Percentiles rank a stretch among this genome's conserved stretches.
Conservation (phyloP, 1,284 basidiomycete species). For the Apiotrichum veenhuisii region DNA sequence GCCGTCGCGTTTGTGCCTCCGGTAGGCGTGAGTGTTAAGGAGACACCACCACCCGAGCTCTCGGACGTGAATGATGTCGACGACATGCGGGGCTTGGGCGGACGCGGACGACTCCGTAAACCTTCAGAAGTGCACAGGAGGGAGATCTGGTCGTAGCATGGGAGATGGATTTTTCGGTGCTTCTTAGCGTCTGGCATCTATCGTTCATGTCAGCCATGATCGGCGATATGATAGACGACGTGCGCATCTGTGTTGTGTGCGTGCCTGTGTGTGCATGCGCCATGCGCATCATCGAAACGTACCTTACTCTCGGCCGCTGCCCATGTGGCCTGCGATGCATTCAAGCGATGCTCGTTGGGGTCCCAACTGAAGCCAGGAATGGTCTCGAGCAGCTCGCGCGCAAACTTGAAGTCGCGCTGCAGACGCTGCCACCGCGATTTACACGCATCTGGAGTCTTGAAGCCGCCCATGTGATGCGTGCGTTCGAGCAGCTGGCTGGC, state of each 20-base stretch:
- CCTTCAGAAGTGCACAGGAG: constrained; percentile 28
- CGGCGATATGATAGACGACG: too few relatives aligned
- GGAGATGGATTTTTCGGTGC: constrained; percentile 37
- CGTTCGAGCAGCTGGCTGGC: constrained; percentile 26
- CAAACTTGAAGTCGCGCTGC: constrained; percentile 41
- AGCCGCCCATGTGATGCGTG: constrained; percentile 32
- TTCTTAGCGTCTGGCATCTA: constrained; percentile 29
- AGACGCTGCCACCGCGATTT: constrained; percentile 45
- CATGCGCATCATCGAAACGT: neutral
- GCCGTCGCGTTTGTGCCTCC: constrained; percentile 3
- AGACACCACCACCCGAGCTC: constrained; percentile 23
- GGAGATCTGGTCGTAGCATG: constrained; percentile 33
- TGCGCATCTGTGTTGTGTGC: neutral
- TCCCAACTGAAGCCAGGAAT: constrained; percentile 36
- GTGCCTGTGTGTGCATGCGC: neutral
- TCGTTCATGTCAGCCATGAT: constrained; percentile 5
- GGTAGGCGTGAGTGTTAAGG: constrained; percentile 8
- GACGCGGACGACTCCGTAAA: constrained; percentile 3
- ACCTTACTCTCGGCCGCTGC: constrained; percentile 27
- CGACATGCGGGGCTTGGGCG: constrained; percentile 12
- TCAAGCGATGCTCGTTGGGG: constrained; percentile 23
- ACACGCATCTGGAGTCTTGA: constrained; percentile 45
- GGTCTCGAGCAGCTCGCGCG: constrained; percentile 29
- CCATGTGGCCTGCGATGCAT: constrained; percentile 32
- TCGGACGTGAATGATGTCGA: constrained; percentile 17